Evolutionary conservation across 2,329 filamentous ascomycete species (phyloP), one percentile per base, ranked within the genome.

Genomic region (Stemphylium vesicarium): DNA sequence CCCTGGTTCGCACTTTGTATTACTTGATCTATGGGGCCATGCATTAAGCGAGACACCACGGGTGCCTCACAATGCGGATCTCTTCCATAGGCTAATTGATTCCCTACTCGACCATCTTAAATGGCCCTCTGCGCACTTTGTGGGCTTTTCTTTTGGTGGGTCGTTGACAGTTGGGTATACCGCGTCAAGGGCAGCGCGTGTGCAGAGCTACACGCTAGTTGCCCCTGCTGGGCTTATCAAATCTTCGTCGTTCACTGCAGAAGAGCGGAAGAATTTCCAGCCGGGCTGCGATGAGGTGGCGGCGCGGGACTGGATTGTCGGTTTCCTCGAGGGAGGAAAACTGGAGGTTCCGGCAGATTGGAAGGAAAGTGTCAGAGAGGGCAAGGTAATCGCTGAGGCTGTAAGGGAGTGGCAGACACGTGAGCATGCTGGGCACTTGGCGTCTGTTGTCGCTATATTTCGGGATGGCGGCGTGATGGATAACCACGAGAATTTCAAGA

Each of bases 11-110:
- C 71, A 79, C 10, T 70, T 79, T 29, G 77, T 80, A 0, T 67
- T 82, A 1, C 15, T 82, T 12, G 82, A 85, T 50, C 75, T 80
- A 10, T 84, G 80, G 81, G 82, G 82, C 26, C 83, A 85, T 45
- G 82, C 82, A 0, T 66, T 85, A n/a, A 78, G 72, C 24, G 78
- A 80, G 5, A 83, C 81, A 0, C 82, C 82, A 0, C 2, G 80
- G 1, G 26, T 63, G 0, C 62, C 81, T 0, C 81, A 84, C 47
- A 70, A 70, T 0, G 58, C 77, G 0, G 35, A 49, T 0, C 55
- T 84, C 0, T 84, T 85, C 51, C 77, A 81, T 40, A 13, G 13
- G 0, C 62, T 81, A 3, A 49, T 84, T 0, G 72, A 79, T 4
- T 54, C 53, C 0, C 24, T 84, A 0, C 59, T 84, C 4, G 66